Evolutionary conservation across 2,329 filamentous ascomycete species (phyloP), one percentile per base, ranked within the genome.

Genomic region (Tolypocladium nubicola): DNA sequence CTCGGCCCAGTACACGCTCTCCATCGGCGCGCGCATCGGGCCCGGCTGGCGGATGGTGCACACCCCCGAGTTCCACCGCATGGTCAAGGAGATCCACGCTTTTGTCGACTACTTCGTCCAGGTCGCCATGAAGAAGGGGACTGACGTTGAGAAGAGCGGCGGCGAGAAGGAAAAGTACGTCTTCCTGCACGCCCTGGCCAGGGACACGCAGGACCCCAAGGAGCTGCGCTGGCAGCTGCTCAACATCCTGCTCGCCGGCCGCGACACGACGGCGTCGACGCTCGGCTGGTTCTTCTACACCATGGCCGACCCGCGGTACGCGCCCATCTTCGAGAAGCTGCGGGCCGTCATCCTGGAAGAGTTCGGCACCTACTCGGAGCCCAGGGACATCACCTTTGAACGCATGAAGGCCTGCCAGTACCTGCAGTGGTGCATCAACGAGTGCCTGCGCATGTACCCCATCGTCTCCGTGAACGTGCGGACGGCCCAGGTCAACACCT

Each of bases 101-200:
- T 90, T 90, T 66, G 79, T 89, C n/a, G 78, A 83, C 61, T 79
- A 78, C n/a, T 88, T 82, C 67, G 87, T 90, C 60, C 79, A 83
- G 54, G 75, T 56, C 76, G 83, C 11, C 71, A 87, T 58, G 68
- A 74, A 50, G 9, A 52, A 50, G 21, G 37, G 55, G 19, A 11
- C n/a, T 4, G 33, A 5, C n/a, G 52, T 3, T 8, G 53, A 38
- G 8, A 37, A 56, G 21, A 55, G 11, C 53, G 64, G 30, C 61
- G 52, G 45, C 38, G 57, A 57, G 50, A 56, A 56, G 10, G 49
- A 59, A 30, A 63, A 64, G 41, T 72, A 72, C 40, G 60, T 71
- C 49, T 71, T 71, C 57, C 63, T 71, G 8, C 59, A 66, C 40
- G 68, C 66, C 33, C 61, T 71, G 21, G 66, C 65, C 2, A 56